These are phyloP conservation scores for Kwoniella europaea DNA, from an alignment of 768 basidiomycete genomes.

Conservation along the genomic window DNA sequence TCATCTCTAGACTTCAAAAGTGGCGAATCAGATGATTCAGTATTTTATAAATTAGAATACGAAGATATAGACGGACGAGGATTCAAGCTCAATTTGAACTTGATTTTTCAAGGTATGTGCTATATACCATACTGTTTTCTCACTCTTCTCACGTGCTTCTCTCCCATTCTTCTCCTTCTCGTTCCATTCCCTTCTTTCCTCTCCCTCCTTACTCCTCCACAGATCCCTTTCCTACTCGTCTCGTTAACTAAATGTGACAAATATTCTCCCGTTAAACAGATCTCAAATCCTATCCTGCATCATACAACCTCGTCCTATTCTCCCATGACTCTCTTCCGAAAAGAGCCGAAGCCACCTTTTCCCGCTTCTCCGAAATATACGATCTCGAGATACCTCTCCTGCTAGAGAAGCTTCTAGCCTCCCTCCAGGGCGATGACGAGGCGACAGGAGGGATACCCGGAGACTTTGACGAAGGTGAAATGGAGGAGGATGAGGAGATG, in stretches of 20 bases:
- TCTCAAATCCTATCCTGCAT: slow-evolving; percentile 23
- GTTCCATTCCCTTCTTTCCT: too few relatives aligned
- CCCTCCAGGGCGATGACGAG: slow-evolving; percentile 47
- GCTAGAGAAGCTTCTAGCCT: slow-evolving; percentile 22
- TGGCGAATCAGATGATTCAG: too few relatives aligned
- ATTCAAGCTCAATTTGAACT: too few relatives aligned
- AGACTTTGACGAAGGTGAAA: slow-evolving; percentile 14
- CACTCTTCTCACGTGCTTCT: too few relatives aligned
- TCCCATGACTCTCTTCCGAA: neutral
- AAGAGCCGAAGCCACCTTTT: slow-evolving; percentile 23
- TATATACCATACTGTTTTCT: too few relatives aligned
- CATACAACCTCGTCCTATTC: slow-evolving; percentile 17
- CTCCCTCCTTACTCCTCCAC: neutral
- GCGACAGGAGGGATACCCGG: slow-evolving; percentile 28
- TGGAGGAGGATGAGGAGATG: slow-evolving; percentile 5
- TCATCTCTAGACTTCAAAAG: too few relatives aligned
- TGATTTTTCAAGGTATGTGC: too few relatives aligned
- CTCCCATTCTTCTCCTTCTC: too few relatives aligned
- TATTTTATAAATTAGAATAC: too few relatives aligned
- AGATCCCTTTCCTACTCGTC: neutral
- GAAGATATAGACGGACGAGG: too few relatives aligned
- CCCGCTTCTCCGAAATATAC: slow-evolving; percentile 30
- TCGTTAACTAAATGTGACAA: too few relatives aligned
- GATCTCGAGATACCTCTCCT: slow-evolving; percentile 27
- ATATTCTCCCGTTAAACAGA: slow-evolving; percentile 1